These are phyloP conservation scores for Metschnikowia vanudenii DNA, from an alignment of 805 yeast species.

Conservation along the genomic window DNA sequence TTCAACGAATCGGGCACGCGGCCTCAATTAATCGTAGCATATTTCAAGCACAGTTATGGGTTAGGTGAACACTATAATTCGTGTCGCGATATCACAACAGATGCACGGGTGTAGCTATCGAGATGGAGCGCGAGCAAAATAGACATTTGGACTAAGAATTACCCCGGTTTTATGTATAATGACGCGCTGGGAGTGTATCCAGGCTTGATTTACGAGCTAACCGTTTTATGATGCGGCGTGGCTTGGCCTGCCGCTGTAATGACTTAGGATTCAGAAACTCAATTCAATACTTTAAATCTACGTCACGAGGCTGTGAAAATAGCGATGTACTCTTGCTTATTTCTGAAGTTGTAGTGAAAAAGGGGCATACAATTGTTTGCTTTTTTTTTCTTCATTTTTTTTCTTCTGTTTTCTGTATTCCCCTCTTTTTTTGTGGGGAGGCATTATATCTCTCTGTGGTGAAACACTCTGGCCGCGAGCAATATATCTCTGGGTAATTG, in stretches of 20 bases:
- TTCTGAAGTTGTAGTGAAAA: not conserved
- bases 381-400: not conserved
- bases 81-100: constrained; percentile 19
- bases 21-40: constrained; percentile 67
- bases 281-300: not conserved
- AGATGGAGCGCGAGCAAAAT: not conserved
- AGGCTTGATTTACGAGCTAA: not conserved
- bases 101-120: constrained; percentile 5
- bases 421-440: not conserved
- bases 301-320: too few relatives aligned
- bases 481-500: not conserved
- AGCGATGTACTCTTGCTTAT: too few relatives aligned
- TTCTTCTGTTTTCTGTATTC: not conserved
- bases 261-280: not conserved
- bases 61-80: constrained; percentile 96
- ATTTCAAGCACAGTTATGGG: constrained; percentile 81
- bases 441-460: not conserved
- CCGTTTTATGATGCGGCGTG: not conserved
- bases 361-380: not conserved
- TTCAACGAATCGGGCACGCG: constrained; percentile 58
- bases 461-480: constrained; percentile 1
- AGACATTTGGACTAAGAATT: not conserved
- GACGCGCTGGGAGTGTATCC: not conserved
- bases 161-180: not conserved
- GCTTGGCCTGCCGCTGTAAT: not conserved